A percentile compares a stretch with the other conserved stretches of the same genome.
phyloP scores from a whole-genome alignment of 2,329 filamentous ascomycete genomes.

The Venturiaceae sp. region DNA sequence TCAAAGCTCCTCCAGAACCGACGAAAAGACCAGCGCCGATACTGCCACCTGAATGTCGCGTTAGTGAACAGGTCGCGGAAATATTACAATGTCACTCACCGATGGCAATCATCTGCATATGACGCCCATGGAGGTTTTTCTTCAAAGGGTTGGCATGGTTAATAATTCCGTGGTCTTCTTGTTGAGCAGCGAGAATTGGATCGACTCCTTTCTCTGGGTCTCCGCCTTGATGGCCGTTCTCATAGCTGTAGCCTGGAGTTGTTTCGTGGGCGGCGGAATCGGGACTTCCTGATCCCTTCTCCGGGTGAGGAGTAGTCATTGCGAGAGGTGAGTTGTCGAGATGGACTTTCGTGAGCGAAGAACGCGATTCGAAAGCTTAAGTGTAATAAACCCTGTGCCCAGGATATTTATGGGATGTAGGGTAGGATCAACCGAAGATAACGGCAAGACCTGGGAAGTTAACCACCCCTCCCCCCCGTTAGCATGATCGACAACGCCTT shows the following conservation, averaged over 20 bases:
- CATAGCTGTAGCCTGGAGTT: neutral
- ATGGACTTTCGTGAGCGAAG: neutral
- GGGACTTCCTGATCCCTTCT: neutral
- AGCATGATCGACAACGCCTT: neutral
- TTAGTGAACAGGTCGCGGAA: conserved; percentile 37
- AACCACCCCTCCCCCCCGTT: neutral
- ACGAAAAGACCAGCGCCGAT: conserved; percentile 75
- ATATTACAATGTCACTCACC: neutral
- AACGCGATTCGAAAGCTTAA: neutral
- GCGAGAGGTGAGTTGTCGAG: neutral
- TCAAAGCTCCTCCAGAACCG: conserved; percentile 46
- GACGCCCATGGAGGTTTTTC: conserved; percentile 43
- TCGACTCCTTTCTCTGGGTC: neutral
- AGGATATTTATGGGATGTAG: no score
- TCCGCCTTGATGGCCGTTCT: neutral
- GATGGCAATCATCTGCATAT: conserved; percentile 55
- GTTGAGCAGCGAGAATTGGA: neutral
- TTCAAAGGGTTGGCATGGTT: conserved; percentile 1
- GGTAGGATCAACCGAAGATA: neutral
- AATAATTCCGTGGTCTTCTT: neutral
- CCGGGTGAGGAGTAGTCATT: neutral
- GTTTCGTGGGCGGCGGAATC: neutral
- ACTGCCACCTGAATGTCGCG: conserved; percentile 43
- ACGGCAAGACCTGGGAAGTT: neutral
- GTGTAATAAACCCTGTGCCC: no score